phyloP scores from a whole-genome alignment of 139 green algal species.

The Tetraselmis chui region DNA sequence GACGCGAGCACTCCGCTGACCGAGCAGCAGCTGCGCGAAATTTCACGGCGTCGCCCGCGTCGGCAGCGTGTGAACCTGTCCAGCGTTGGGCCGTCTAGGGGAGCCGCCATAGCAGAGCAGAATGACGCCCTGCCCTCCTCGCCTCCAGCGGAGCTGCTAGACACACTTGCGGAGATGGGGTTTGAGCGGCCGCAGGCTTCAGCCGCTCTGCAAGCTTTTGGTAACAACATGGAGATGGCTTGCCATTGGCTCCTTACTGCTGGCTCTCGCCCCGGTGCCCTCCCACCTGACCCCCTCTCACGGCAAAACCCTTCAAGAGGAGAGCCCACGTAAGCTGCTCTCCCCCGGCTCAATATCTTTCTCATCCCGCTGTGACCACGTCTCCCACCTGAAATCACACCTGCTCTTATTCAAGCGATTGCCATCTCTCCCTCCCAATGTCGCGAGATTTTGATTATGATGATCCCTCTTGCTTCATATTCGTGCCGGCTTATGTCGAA shows the following conservation, averaged over 20 bases:
- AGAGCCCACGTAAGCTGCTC: too few relatives aligned
- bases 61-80: neutral
- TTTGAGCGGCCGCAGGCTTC: neutral
- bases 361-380: too few relatives aligned
- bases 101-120: too few relatives aligned
- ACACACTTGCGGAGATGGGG: conserved; percentile 5
- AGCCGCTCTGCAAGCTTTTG: neutral
- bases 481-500: too few relatives aligned
- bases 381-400: too few relatives aligned
- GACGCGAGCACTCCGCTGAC: conserved; percentile 2
- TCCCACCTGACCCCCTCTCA: neutral
- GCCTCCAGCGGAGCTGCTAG: neutral
- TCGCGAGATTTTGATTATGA: too few relatives aligned
- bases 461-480: too few relatives aligned
- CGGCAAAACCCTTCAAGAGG: too few relatives aligned
- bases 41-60: neutral
- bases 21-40: neutral
- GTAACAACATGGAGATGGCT: conserved; percentile 13
- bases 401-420: too few relatives aligned
- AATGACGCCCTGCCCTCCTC: neutral
- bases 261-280: neutral
- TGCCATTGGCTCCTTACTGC: conserved; percentile 10
- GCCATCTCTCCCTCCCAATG: too few relatives aligned
- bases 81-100: neutral
- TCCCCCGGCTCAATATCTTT: too few relatives aligned